A percentile compares a stretch with the other conserved stretches of the same genome.
These are phyloP conservation scores for Pachyrhizus erosus DNA, from an alignment of 306 rosid species.

Conservation along the genomic window DNA sequence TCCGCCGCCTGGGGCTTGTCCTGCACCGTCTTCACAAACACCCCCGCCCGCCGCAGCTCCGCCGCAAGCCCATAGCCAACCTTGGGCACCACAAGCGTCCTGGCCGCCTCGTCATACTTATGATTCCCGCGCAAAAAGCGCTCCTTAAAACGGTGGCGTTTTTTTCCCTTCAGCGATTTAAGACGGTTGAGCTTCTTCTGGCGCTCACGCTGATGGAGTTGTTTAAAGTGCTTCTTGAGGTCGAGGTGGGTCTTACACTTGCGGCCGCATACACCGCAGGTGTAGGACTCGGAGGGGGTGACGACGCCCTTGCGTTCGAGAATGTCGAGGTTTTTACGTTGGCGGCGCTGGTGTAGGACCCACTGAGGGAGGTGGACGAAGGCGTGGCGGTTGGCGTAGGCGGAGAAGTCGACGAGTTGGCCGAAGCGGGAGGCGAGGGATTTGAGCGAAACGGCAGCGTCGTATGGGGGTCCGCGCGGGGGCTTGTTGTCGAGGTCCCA, in stretches of 20 bases:
- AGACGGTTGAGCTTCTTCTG: constrained; percentile 69
- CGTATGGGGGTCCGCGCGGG: constrained; percentile 84
- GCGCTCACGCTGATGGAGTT: constrained; percentile 76
- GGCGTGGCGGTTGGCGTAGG: constrained; percentile 89
- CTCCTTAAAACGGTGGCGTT: constrained; percentile 72
- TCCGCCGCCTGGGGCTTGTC: constrained; percentile 92
- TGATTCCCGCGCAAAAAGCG: constrained; percentile 59
- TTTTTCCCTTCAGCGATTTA: constrained; percentile 65
- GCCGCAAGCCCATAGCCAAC: constrained; percentile 82
- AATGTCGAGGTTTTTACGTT: constrained; percentile 59
- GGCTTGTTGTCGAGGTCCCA: constrained; percentile 99
- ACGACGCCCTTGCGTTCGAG: constrained; percentile 70
- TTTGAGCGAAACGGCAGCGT: constrained; percentile 76
- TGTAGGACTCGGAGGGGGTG: constrained; percentile 59
- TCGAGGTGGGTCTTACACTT: constrained; percentile 69
- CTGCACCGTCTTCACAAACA: constrained; percentile 82
- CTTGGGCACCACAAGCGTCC: constrained; percentile 59
- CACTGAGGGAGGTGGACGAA: constrained; percentile 80
- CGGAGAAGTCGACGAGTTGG: constrained; percentile 71
- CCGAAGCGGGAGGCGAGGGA: constrained; percentile 64
- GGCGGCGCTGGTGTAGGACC: constrained; percentile 67
- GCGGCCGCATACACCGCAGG: constrained; percentile 74
- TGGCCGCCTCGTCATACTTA: constrained; percentile 72
- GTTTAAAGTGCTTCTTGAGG: constrained; percentile 73
- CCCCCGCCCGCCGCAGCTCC: constrained; percentile 86